A percentile compares a stretch with the other conserved stretches of the same genome.
Evolutionary conservation across 1,139 yeast species (phyloP).

Genomic region (Blastobotrys elegans): DNA sequence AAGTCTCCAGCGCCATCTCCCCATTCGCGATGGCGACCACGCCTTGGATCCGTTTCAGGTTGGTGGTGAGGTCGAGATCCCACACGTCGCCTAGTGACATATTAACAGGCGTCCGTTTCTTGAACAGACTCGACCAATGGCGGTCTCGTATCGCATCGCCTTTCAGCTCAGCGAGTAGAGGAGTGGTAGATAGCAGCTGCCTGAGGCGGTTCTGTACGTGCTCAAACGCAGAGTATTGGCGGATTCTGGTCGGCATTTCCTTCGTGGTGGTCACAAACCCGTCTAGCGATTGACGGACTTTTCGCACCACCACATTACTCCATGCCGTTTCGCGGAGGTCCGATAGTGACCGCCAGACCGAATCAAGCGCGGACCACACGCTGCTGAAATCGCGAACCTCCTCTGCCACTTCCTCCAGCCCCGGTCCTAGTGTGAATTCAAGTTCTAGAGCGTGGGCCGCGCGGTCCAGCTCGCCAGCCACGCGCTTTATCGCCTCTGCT

Average conservation of each 20-base stretch:
- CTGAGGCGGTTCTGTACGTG: constrained; percentile 48
- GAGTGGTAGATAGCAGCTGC: constrained; percentile 38
- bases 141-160: constrained; percentile 56
- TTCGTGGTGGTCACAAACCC: constrained; percentile 45
- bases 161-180: constrained; percentile 47
- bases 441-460: constrained; percentile 45
- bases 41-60: constrained; percentile 46
- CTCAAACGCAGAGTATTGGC: constrained; percentile 69
- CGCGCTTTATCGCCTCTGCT: constrained; percentile 25
- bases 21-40: constrained; percentile 64
- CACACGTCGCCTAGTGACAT: constrained; percentile 57
- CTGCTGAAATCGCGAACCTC: constrained; percentile 56
- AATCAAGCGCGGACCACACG: constrained; percentile 64
- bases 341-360: constrained; percentile 49
- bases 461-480: constrained; percentile 32
- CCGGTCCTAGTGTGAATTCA: constrained; percentile 33
- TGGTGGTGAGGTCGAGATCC: constrained; percentile 46
- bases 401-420: constrained; percentile 36
- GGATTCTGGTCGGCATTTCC: constrained; percentile 51
- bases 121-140: constrained; percentile 63
- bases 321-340: constrained; percentile 46
- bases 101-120: constrained; percentile 23
- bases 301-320: constrained; percentile 46
- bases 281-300: constrained; percentile 49
- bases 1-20: constrained; percentile 62